Evolutionary conservation across 257 asterid species (phyloP).

Genomic region (Capsicum chinense): DNA sequence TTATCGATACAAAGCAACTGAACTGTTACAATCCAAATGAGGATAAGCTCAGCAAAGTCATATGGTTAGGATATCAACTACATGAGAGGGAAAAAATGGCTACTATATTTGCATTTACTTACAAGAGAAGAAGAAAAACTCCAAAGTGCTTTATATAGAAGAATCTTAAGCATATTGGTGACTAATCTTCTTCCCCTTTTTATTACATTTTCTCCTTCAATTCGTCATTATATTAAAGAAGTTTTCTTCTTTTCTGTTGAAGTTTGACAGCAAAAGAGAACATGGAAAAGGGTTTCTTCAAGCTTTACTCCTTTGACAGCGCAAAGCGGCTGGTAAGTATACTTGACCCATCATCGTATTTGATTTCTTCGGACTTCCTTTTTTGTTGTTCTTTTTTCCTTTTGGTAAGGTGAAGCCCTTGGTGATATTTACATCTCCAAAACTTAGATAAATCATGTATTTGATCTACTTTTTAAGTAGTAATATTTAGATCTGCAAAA

Average conservation of each 20-base stretch:
- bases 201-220: not conserved
- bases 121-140: not conserved
- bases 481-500: no score
- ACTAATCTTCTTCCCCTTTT: not conserved
- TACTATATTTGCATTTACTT: no score
- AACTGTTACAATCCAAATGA: not conserved
- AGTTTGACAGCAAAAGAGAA: not conserved
- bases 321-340: not conserved
- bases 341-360: no score
- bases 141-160: not conserved
- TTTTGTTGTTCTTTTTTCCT: no score
- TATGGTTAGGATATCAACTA: not conserved
- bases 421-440: no score
- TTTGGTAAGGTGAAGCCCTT: no score
- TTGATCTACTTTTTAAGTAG: no score
- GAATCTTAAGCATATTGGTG: not conserved
- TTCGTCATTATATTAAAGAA: no score
- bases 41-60: not conserved
- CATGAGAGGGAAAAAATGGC: not conserved
- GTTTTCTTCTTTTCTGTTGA: not conserved
- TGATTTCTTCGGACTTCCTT: no score
- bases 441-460: no score
- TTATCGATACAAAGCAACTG: not conserved
- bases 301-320: not conserved
- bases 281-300: not conserved